Evolutionary conservation across 2,329 filamentous ascomycete genomes (phyloP).

Genomic region (Colletotrichum cuscutae): DNA sequence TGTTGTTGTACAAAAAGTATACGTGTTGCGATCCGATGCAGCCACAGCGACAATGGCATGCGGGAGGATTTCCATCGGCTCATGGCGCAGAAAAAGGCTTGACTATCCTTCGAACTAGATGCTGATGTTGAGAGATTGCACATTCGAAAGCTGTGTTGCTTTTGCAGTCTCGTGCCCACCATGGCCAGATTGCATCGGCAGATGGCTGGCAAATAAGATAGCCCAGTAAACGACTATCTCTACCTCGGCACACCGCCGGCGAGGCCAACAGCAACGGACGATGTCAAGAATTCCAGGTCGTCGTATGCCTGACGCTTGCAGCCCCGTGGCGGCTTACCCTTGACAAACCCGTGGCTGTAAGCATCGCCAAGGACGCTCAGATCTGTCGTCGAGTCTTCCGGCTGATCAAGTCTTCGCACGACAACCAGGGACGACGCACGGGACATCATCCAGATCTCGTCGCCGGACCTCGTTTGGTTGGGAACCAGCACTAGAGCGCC

Average conservation of each 20-base stretch:
- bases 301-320: conserved; percentile 19
- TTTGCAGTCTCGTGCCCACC: background rate
- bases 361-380: conserved; percentile 27
- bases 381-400: background rate
- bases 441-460: conserved; percentile 35
- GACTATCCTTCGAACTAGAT: background rate
- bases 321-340: conserved; percentile 5
- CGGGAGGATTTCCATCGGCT: background rate
- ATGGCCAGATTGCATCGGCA: background rate
- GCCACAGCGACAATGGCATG: background rate
- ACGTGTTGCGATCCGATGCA: background rate
- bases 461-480: conserved; percentile 10
- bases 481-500: conserved; percentile 33
- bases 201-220: background rate
- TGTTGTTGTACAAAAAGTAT: background rate
- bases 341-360: conserved; percentile 26
- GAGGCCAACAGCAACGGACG: conserved; percentile 34
- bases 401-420: conserved; percentile 4
- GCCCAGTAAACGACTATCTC: background rate
- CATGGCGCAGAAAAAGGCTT: background rate
- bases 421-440: conserved; percentile 12
- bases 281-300: conserved; percentile 30
- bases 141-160: background rate
- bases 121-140: background rate
- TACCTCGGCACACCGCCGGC: conserved; percentile 33